Conservation (phyloP, 2,329 filamentous ascomycete species). For the Phaeophleospora eucalypticola region DNA sequence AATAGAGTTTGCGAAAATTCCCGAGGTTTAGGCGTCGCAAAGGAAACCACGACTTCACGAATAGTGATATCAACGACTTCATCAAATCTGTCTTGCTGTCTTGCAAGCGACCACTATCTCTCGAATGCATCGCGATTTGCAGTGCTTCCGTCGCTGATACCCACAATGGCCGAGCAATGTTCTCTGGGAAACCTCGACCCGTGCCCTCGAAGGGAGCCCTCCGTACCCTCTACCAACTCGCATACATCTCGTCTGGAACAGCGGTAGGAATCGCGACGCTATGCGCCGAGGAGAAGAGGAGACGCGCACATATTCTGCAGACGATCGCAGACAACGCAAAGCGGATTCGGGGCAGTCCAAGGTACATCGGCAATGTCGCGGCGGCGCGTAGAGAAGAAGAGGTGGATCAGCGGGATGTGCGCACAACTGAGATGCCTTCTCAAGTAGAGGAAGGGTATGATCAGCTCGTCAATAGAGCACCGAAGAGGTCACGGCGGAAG, state of each 20-base stretch:
- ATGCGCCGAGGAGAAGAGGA: slow-evolving; percentile 34
- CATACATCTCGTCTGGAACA: slow-evolving; percentile 38
- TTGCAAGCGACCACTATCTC: not conserved
- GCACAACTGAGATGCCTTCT: slow-evolving; percentile 29
- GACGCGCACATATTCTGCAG: slow-evolving; percentile 31
- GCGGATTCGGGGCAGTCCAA: slow-evolving; percentile 28
- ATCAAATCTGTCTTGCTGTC: not conserved
- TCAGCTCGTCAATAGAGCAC: slow-evolving; percentile 3
- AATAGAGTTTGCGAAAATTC: too few relatives aligned
- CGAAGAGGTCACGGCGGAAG: not conserved
- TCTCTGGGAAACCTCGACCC: slow-evolving; percentile 27
- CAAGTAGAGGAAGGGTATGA: slow-evolving; percentile 27
- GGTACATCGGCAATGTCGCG: slow-evolving; percentile 24
- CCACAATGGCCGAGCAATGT: slow-evolving; percentile 31
- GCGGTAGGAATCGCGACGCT: slow-evolving; percentile 33
- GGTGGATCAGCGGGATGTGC: slow-evolving; percentile 3
- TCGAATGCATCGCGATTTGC: slow-evolving; percentile 12
- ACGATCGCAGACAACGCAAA: slow-evolving; percentile 35
- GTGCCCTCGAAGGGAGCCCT: slow-evolving; percentile 35
- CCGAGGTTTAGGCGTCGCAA: too few relatives aligned
- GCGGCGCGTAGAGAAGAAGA: slow-evolving; percentile 5
- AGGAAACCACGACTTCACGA: not conserved
- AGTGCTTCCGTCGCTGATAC: too few relatives aligned
- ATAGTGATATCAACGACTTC: not conserved
- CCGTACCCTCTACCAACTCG: slow-evolving; percentile 35